These are phyloP conservation scores for Phialophora chinensis DNA, from an alignment of 2,329 filamentous ascomycete genomes.

Conservation along the genomic window DNA sequence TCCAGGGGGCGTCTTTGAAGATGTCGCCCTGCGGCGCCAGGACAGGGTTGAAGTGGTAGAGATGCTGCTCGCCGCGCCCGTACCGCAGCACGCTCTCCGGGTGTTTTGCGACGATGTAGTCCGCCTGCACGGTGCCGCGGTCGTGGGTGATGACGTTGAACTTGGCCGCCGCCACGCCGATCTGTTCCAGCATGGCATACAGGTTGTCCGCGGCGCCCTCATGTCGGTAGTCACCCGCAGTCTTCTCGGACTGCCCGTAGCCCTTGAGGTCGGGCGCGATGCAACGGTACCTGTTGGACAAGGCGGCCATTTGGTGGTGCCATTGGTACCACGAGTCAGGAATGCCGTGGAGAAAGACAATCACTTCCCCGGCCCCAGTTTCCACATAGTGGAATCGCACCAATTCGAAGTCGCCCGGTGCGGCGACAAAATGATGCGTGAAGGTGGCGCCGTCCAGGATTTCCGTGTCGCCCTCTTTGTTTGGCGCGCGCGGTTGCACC, in stretches of 20 bases:
- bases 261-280: constrained; percentile 26
- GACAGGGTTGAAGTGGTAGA: constrained; percentile 24
- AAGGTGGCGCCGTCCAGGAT: constrained; percentile 17
- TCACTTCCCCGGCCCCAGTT: constrained; percentile 18
- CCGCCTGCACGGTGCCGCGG: constrained; percentile 25
- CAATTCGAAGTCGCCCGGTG: constrained; percentile 14
- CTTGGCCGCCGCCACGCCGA: constrained; percentile 1
- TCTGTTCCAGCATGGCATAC: constrained; percentile 17
- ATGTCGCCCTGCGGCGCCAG: constrained; percentile 25
- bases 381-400: constrained; percentile 25
- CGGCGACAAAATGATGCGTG: constrained; percentile 26
- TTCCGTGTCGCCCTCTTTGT: constrained; percentile 25
- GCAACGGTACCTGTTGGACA: constrained; percentile 16
- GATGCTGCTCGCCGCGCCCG: constrained; percentile 26
- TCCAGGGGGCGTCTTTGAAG: constrained; percentile 24
- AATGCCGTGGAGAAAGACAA: constrained; percentile 30
- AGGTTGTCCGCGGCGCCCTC: constrained; percentile 24
- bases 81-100: constrained; percentile 21
- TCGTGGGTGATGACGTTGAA: constrained; percentile 29
- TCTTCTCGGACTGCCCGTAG: constrained; percentile 27
- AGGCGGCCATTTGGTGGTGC: constrained; percentile 24
- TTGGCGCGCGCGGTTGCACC: constrained; percentile 2
- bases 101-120: constrained; percentile 28
- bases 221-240: constrained; percentile 25
- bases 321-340: constrained; percentile 29